A percentile compares a stretch with the other conserved stretches of the same genome.
Conservation (phyloP, 2,329 filamentous ascomycete genomes). For the Rhexocercosporidium sp. region DNA sequence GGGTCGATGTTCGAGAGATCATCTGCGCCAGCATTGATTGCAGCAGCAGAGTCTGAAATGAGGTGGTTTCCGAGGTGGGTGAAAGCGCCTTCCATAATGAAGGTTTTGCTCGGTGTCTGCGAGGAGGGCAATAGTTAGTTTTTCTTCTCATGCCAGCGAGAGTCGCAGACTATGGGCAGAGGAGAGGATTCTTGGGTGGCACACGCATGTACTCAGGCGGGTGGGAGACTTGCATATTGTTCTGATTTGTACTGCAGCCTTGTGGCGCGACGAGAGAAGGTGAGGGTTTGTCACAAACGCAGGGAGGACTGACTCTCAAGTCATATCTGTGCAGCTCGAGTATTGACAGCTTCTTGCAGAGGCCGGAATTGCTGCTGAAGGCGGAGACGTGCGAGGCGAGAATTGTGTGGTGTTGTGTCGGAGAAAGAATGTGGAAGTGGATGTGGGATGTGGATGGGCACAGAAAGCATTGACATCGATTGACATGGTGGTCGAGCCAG, state of each 20-base stretch:
- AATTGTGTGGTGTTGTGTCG: slow-evolving; percentile 3
- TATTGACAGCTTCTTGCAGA: slow-evolving; percentile 25
- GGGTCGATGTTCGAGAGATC: slow-evolving; percentile 72
- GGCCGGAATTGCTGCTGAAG: background rate
- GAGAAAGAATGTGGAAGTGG: slow-evolving; percentile 20
- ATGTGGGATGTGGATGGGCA: slow-evolving; percentile 26
- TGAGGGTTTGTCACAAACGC: slow-evolving; percentile 33
- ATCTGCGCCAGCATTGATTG: slow-evolving; percentile 85
- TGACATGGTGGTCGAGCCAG: too few species aligned
- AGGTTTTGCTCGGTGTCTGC: slow-evolving; percentile 27
- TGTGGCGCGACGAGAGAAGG: slow-evolving; percentile 37
- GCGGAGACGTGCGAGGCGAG: slow-evolving; percentile 4
- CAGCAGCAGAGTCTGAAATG: slow-evolving; percentile 81
- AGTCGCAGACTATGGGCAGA: background rate
- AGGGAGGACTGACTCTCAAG: slow-evolving; percentile 35
- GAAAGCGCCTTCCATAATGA: slow-evolving; percentile 81
- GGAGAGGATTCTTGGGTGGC: background rate
- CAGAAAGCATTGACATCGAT: slow-evolving; percentile 9
- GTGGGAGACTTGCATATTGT: slow-evolving; percentile 26
- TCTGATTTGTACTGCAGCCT: slow-evolving; percentile 35
- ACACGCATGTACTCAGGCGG: background rate
- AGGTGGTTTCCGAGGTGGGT: slow-evolving; percentile 87
- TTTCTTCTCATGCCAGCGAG: background rate
- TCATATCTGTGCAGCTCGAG: slow-evolving; percentile 33
- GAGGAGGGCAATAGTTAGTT: slow-evolving; percentile 4